Base-by-base conservation (phyloP, 306 rosid species). In the Glycine tomentella region DNA sequence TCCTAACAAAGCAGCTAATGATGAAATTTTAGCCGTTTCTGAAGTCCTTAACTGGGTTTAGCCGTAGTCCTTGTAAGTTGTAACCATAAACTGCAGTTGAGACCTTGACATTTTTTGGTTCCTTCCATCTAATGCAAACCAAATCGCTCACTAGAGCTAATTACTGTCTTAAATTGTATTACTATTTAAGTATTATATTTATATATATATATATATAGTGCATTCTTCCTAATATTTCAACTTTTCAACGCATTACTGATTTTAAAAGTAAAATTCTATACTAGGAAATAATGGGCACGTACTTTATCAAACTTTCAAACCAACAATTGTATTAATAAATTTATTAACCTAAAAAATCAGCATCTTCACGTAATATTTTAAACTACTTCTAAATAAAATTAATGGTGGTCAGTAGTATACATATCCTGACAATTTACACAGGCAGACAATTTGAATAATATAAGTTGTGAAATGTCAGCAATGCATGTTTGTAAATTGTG, bases 241-340 rank as follows among this genome's bases (percentile, higher is more conserved):
- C 34, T 55, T 73, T 55, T 56, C 12, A 40, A 4, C 46, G 17
- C 4, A n/a, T 15, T 46, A 8, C 67, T 49, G 17, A 42, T 25
- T 25, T 45, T 75, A 17, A 58, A 42, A 31, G 8, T 12, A 13
- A 64, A 64, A 66, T n/a, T 42, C 16, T 36, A 9, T 61, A 31
- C 15, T 7, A 25, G 25, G 46, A 59, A 59, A 59, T 59, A 7
- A 59, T 25, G 20, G 20, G n/a, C 44, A 49, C 4, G 9, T 76
- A 34, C 70, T 75, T 25, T n/a, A 63, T 48, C 80, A 48, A 76
- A 33, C 61, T 76, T 75, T 51, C 73, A 34, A 63, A 49, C 52
- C 62, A 53, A 36, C 66, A n/a, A 2, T 9, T 36, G 44, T 36
- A 63, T 33, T 10, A 63, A 63, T 63, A 62, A 62, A 63, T 63